Base-by-base conservation (phyloP, 108 stramenopile genomes). In the Aurantiochytrium sp. region DNA sequence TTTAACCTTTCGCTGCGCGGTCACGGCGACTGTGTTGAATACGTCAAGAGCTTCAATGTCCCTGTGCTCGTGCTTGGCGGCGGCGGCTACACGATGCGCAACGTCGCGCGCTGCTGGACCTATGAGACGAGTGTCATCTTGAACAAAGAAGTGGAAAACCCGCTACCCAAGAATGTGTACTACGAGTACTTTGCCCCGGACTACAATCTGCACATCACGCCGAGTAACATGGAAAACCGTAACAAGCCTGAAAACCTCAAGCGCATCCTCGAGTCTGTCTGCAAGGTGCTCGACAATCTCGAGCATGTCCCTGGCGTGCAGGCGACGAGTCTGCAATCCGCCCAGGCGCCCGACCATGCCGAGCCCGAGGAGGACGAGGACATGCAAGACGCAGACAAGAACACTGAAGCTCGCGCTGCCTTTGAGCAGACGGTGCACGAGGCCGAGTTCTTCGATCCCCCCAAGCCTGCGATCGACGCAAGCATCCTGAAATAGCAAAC, bases 121-220 rank as follows among this genome's bases (percentile, higher is more conserved):
- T 98, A 99, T 92, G 98, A 99, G 92, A 98, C 98, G 8, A 91
- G 95, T 6, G 96, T 99, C 5, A 91, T 99, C 88, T 93, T 97
- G 49, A 97, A 96, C 35, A 88, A 58, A 10, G 29, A 29, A 18
- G 58, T 88, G 18, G 60, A 89, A 10, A 71, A 91, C 18, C 60
- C 87, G 87, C 91, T 99, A 43, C 98, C 99, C 57, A 98, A 96
- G 92, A 98, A 98, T 90, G 98, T 98, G 90, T 99, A 99, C 93
- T 98, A 97, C 90, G 98, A 98, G 93, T 99, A 98, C 93, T 99
- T 96, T 92, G 97, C 97, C 44, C 99, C 99, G 4, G 99, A 99
- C 89, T 98, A 98, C 92, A 93, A 96, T 59, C 93, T 99, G 69
- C 98, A 99, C 90, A 91, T 99, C 72, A 97, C 97, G 14, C 96